Evolutionary conservation across 306 rosid species (phyloP), one percentile per base, ranked within the genome.

Genomic region (Dalbergia cochinchinensis): DNA sequence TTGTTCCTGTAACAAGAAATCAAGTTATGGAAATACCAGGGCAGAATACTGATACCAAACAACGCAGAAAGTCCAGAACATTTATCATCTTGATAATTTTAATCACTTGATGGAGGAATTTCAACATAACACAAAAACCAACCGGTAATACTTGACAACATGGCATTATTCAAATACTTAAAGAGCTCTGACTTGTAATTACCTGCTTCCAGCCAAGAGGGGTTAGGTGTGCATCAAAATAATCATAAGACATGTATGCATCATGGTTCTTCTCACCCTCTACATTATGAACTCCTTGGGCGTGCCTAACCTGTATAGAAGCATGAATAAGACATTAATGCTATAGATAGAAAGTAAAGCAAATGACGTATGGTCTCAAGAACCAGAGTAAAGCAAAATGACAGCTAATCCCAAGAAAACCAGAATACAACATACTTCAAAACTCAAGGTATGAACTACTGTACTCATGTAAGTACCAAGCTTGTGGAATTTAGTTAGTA

Each of bases 201-300:
- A 92, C 98, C 98, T 94, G 98, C 58, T 81, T 53, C 98, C 97
- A 92, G 44, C 98, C 98, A 19, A 94, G 94, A 71, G 91, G 87
- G 13, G 98, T 89, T 44, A 94, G 69, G 45, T 90, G 90, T 55
- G 98, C 96, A 80, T 94, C 98, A 75, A 94, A 84, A 83, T 51
- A 37, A 76, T 92, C 92, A 11, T 71, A 48, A 72, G 98, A 92
- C 50, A 77, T 26, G 84, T 90, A 90, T 19, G 83, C 88, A 11
- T 78, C 76, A 34, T 78, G 83, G 78, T 92, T 77, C 84, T 92
- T 92, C 45, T 92, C 94, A 8, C 89, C 98, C 58, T 73, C 96
- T 44, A 90, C 92, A 73, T 94, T 94, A 79, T 92, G 97, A 85
- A 87, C 61, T 58, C 97, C 97, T 80, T 94, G 98, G 44, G 94